Evolutionary conservation across 805 yeast species (phyloP).

Genomic region (Metschnikowia drakensbergensis): DNA sequence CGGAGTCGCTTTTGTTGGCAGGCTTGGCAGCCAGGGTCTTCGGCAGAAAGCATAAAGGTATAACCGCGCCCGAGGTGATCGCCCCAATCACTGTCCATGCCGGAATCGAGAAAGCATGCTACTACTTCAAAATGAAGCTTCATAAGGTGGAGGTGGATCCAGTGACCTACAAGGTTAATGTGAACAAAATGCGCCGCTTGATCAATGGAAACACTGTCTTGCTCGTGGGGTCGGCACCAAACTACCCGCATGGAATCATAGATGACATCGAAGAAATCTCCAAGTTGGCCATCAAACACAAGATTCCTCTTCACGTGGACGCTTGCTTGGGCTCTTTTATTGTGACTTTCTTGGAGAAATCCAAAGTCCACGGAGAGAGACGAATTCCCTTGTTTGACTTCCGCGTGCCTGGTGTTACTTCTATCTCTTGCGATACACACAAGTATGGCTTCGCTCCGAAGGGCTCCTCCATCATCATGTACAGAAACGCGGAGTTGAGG

Average conservation of each 20-base stretch:
- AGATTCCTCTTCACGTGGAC: constrained; percentile 91
- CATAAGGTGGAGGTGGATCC: constrained; percentile 78
- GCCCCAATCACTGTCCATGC: constrained; percentile 93
- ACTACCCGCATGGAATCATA: constrained; percentile 93
- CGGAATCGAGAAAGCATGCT: constrained; percentile 89
- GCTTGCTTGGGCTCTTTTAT: constrained; percentile 94
- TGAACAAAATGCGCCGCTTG: constrained; percentile 54
- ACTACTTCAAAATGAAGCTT: constrained; percentile 81
- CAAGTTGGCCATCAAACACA: constrained; percentile 54
- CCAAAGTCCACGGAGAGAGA: constrained; percentile 44
- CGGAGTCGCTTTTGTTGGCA: constrained; percentile 84
- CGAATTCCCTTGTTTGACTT: constrained; percentile 68
- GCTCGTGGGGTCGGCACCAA: constrained; percentile 92
- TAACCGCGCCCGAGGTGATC: constrained; percentile 74
- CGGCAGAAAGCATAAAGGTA: constrained; percentile 55
- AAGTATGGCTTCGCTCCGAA: constrained; percentile 98
- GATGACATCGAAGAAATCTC: constrained; percentile 81
- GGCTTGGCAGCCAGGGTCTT: constrained; percentile 84
- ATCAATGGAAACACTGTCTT: constrained; percentile 79
- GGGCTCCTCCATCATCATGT: constrained; percentile 92
- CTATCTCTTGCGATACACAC: constrained; percentile 99
- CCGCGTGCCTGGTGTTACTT: constrained; percentile 84
- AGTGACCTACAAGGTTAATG: constrained; percentile 61
- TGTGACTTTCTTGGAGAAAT: constrained; percentile 69
- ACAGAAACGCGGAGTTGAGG: constrained; percentile 64